Evolutionary conservation across 2,329 filamentous ascomycete genomes (phyloP).

Genomic region (Akanthomyces lecanii): DNA sequence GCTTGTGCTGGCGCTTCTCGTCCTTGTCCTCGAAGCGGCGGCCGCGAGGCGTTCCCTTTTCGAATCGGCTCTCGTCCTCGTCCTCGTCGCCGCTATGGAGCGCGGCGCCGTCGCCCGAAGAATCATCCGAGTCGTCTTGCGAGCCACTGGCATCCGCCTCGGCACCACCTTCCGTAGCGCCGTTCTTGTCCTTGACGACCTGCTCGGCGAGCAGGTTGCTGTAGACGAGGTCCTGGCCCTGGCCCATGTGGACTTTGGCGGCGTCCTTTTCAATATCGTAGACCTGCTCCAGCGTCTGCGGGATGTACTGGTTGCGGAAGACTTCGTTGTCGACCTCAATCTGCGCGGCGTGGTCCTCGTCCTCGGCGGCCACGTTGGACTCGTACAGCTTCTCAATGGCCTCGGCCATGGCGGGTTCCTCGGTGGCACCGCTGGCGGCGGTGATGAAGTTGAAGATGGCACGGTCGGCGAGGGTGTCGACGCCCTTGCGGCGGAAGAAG

Average conservation of each 20-base stretch:
- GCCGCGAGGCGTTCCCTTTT: slow-evolving; percentile 67
- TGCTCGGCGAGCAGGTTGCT: slow-evolving; percentile 75
- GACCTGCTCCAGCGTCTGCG: slow-evolving; percentile 90
- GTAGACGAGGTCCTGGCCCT: slow-evolving; percentile 77
- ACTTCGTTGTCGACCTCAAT: slow-evolving; percentile 82
- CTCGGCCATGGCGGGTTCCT: slow-evolving; percentile 57
- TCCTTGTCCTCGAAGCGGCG: slow-evolving; percentile 91
- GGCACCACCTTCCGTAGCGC: slow-evolving; percentile 33
- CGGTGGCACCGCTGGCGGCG: slow-evolving; percentile 52
- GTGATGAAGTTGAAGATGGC: slow-evolving; percentile 83
- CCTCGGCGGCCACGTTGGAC: slow-evolving; percentile 45
- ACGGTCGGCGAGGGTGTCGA: slow-evolving; percentile 75
- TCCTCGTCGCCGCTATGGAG: slow-evolving; percentile 37
- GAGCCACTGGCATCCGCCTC: slow-evolving; percentile 34
- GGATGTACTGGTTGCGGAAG: slow-evolving; percentile 94
- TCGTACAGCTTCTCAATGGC: slow-evolving; percentile 65
- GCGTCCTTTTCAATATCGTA: slow-evolving; percentile 94
- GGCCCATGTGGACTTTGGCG: slow-evolving; percentile 67
- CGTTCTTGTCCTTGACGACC: slow-evolving; percentile 38
- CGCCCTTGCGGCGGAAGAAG: slow-evolving; percentile 83
- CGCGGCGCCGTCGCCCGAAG: slow-evolving; percentile 43
- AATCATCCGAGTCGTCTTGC: slow-evolving; percentile 34
- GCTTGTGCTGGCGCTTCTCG: slow-evolving; percentile 75
- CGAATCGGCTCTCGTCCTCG: slow-evolving; percentile 55
- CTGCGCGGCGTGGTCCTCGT: slow-evolving; percentile 51